Base-by-base conservation (phyloP, 805 yeast genomes). In the Cyberlindnera americana region DNA sequence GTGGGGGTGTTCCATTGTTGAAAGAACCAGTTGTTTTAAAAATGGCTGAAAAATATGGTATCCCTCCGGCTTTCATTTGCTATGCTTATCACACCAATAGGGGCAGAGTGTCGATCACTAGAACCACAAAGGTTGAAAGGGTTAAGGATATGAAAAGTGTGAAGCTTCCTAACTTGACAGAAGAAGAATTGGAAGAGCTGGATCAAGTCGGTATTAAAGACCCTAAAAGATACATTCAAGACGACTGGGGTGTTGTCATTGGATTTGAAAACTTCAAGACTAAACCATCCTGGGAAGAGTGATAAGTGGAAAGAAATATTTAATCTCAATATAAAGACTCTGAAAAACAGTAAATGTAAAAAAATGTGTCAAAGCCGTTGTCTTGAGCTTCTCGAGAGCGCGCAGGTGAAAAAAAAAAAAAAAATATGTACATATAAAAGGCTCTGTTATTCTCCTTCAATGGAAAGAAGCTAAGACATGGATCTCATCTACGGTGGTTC, bases 81-180 rank as follows among this genome's bases (percentile, higher is more conserved):
- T 67, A 73, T 33, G 81, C 85, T 17, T 84, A 83, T 61, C 79
- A 81, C 53, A 71, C 82, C 18, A 65, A 73, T 44, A 69, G 76
- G 29, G 89, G 85, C 3, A 69, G 83, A 40, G 67, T 70, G 9
- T 78, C 73, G 2, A 61, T 85, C 33, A 88, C 93, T 32, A 77
- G 90, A 64, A 81, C 95, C 1, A 69, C 78, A 13, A 85, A 83
- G 37, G 66, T 74, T n/a, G 72, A 70, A 18, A 76, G 95, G 57
- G 73, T 86, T 36, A 56, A 59, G 19, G 49, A 62, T 16, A 69
- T 70, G 53, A 54, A 66, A 29, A 61, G 46, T 7, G 16, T 16
- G 3, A 49, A 60, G 36, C 62, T 65, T 26, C 61, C 67, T 14
- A 3, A 14, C 16, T 60, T 77, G 27, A 54, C 67, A 22, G 50